Evolutionary conservation across 1,284 basidiomycete genomes (phyloP), one percentile per base, ranked within the genome.

Genomic region (Cerrena zonata): DNA sequence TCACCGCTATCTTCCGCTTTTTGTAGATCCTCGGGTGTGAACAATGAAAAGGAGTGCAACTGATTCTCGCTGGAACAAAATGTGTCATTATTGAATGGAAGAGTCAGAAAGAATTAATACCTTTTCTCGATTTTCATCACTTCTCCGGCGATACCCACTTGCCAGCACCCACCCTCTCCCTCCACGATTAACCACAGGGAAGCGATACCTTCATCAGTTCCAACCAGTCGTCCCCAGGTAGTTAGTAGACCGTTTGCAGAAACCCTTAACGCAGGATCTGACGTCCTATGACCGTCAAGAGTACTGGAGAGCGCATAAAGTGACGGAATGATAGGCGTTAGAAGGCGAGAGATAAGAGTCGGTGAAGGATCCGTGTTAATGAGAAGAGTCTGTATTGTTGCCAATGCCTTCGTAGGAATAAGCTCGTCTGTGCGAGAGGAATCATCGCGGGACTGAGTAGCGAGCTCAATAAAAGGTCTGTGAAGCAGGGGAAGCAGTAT

Each of bases 331-430:
- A 93, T 79, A 0, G 89, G 86, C 2, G 82, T 80, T 13, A 94
- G 65, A 4, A 92, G 59, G 13, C 70, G 66, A 0, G 82, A 75
- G 42, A 89, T 76, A 36, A 90, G 74, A 2, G 69, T 65, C 0
- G 89, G 85, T 1, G 87, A 84, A 2, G 90, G 89, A 54, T 93
- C 90, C 4, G 84, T 81, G 56, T 91, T 88, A 4, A 80, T 75
- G 2, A 91, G 66, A 22, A 91, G 69, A 2, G 70, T 73, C 49
- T 80, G 70, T 5, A 89, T 62, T 2, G 65, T 74, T 5, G 68
- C 65, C 21, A 88, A 62, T 2, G 78, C 71, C 10, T 64, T 64
- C 2, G 69, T 62, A 18, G 77, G 67, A 0, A 19, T 10, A 19
- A 62, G 59, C 15, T 61, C 36, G 10, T 47, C 40, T 3, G 23